Conservation (phyloP, 441 rosid species). For the Adansonia madagascariensis region DNA sequence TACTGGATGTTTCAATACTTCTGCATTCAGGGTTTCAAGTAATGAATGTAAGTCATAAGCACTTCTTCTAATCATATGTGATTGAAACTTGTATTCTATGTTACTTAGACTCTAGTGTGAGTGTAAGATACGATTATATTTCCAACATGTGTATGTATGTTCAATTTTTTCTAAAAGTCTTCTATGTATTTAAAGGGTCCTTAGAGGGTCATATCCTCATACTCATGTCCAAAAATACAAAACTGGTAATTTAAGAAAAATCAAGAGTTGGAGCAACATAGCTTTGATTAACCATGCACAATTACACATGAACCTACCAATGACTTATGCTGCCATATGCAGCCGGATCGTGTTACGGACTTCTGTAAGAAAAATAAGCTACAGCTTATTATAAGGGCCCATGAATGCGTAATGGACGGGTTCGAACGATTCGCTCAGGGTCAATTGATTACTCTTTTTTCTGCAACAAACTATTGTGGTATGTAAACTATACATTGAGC, state of each 20-base stretch:
- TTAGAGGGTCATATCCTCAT: too few relatives aligned
- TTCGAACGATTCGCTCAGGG: constrained; percentile 99
- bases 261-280: too few relatives aligned
- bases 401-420: constrained; percentile 99
- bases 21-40: neutral
- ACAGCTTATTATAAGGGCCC: constrained; percentile 93
- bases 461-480: constrained; percentile 99
- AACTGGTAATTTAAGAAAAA: too few relatives aligned
- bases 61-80: constrained; percentile 3
- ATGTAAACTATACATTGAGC: constrained; percentile 26
- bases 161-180: too few relatives aligned
- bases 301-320: neutral
- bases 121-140: too few relatives aligned
- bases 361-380: constrained; percentile 96
- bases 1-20: neutral
- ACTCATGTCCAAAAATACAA: too few relatives aligned
- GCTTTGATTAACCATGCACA: too few relatives aligned
- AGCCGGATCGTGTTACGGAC: constrained; percentile 96
- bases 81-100: neutral
- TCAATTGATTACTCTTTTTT: constrained; percentile 87
- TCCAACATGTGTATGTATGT: too few relatives aligned
- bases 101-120: too few relatives aligned
- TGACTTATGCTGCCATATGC: constrained; percentile 35
- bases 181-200: too few relatives aligned
- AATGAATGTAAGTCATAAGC: neutral